A percentile compares a stretch with the other conserved stretches of the same genome.
Conservation (phyloP, 305 asterid species). For the Coffea humblotiana region DNA sequence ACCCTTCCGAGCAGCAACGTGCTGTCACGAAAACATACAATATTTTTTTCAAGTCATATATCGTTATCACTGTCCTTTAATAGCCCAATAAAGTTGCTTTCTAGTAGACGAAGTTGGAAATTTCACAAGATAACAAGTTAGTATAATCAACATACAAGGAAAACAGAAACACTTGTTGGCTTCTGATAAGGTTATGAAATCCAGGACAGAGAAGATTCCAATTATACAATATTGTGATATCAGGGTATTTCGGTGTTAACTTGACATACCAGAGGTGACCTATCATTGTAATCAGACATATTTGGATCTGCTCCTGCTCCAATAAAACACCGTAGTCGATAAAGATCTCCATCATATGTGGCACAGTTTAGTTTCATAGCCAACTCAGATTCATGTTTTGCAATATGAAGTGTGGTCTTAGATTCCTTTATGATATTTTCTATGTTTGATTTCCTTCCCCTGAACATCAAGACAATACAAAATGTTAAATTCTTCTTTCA, state of each 20-base stretch:
- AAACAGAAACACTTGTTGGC: neutral
- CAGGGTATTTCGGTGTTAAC: neutral
- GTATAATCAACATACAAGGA: neutral
- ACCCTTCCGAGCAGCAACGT: slow-evolving; percentile 68
- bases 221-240: neutral
- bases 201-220: neutral
- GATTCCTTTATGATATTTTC: slow-evolving; percentile 51
- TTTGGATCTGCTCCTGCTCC: slow-evolving; percentile 67
- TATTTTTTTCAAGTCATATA: neutral
- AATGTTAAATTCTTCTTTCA: neutral
- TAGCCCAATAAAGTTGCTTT: neutral
- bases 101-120: neutral
- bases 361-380: slow-evolving; percentile 69
- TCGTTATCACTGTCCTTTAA: neutral
- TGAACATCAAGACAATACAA: slow-evolving; percentile 23
- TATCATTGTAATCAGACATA: slow-evolving; percentile 57
- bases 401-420: slow-evolving; percentile 41
- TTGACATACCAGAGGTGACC: slow-evolving; percentile 58
- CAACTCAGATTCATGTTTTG: slow-evolving; percentile 61
- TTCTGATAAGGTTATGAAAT: neutral
- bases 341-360: slow-evolving; percentile 65
- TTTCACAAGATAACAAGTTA: neutral
- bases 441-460: slow-evolving; percentile 49
- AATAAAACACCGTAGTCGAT: slow-evolving; percentile 40
- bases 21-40: slow-evolving; percentile 36